Evolutionary conservation across 192 early-diverging fungal genomes (phyloP).

Genomic region (Coemansia sp.): DNA sequence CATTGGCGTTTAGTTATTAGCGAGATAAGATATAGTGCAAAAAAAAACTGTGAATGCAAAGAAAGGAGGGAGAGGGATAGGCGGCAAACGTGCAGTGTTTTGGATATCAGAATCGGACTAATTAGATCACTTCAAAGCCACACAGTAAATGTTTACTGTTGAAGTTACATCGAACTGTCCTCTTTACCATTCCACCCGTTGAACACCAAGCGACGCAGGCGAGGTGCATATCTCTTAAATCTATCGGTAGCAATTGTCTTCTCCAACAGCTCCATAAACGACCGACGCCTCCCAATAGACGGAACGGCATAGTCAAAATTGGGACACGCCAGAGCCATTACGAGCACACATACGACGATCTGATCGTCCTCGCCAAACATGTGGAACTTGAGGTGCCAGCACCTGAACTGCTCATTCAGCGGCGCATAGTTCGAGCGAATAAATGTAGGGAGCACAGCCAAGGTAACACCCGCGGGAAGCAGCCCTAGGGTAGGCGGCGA

Average conservation of each 20-base stretch:
- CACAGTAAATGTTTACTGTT: too few species aligned
- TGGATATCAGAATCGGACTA: too few species aligned
- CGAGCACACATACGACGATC: background rate
- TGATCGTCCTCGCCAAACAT: background rate
- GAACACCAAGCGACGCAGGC: background rate
- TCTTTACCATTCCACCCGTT: too few species aligned
- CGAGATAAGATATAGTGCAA: too few species aligned
- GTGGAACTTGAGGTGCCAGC: background rate
- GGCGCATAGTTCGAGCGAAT: background rate
- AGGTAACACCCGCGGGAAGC: background rate
- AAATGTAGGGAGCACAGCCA: background rate
- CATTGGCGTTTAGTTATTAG: too few species aligned
- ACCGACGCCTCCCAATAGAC: too few species aligned
- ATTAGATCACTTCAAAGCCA: too few species aligned
- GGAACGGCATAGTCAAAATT: slow-evolving; percentile 1
- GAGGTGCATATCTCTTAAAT: background rate
- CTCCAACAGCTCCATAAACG: background rate
- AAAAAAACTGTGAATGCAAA: too few species aligned
- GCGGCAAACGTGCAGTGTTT: too few species aligned
- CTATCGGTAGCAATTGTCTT: background rate
- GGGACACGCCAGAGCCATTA: background rate
- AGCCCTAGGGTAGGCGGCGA: background rate
- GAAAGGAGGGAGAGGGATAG: too few species aligned
- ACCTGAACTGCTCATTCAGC: background rate
- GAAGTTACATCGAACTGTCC: too few species aligned